Base-by-base conservation (phyloP, 2,329 filamentous ascomycete genomes). In the Tolypocladium nubicola region DNA sequence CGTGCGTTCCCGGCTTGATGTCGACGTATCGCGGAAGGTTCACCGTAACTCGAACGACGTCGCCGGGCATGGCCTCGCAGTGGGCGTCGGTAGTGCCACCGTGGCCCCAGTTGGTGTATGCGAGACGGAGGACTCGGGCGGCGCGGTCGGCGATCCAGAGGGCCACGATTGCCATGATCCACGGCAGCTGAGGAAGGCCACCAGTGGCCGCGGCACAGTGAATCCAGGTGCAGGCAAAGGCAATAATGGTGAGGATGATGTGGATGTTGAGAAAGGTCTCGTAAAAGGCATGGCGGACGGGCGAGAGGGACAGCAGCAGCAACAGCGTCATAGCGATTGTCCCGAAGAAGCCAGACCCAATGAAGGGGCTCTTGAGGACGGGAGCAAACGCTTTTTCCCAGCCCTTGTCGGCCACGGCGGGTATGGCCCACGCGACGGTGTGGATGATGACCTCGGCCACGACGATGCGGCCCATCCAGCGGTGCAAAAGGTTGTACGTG, bases 191-290 rank as follows among this genome's bases (percentile, higher is more conserved):
- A 3, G 87, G 81, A 6, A 91, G 79, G 14, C 80, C 79, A 56
- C 90, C 84, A 16, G 77, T 71, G 35, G 89, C 82, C 11, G 88
- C 76, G 50, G 83, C 78, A 65, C 90, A 84, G 75, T 97, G 94
- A 41, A 92, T 76, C 81, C 86, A 94, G 10, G 92, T 85, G 65
- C 85, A 86, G 57, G 82, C 77, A 54, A 97, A 81, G 53, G 79
- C 76, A 56, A 89, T 68, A 40, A 87, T 71, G 43, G 86, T 90
- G 54, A 96, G 75, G 41, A 89, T 71, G 64, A 96, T 91, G 74
- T 97, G 94, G 37, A 87, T 73, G 68, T 89, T 90, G 65, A 97
- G 81, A 75, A 99, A 99, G 1, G 90, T 95, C 75, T 99, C 94
- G 75, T 99, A 99, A 70, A 96, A 97, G 43, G 92, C 91, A 71